These are phyloP conservation scores for Gonapodya prolifera DNA, from an alignment of 192 early-diverging fungal genomes.

Conservation along the genomic window DNA sequence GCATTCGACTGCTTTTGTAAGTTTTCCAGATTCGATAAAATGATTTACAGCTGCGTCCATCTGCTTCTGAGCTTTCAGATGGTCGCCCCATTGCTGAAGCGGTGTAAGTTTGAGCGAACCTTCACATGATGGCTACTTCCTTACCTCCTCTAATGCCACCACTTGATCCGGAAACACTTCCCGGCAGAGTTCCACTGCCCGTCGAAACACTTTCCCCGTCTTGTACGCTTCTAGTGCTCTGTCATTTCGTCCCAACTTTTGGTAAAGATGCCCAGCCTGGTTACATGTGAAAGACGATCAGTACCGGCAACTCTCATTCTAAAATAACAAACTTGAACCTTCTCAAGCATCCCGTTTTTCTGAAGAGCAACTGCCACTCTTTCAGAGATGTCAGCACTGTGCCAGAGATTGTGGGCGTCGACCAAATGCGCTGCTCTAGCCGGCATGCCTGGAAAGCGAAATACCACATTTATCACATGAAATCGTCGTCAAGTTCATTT, in stretches of 20 bases:
- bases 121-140: background rate
- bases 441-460: conserved; percentile 27
- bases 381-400: conserved; percentile 39
- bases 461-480: background rate
- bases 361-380: conserved; percentile 36
- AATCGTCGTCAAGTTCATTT: background rate
- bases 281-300: background rate
- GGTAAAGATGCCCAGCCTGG: conserved; percentile 43
- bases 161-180: conserved; percentile 37
- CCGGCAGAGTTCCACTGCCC: conserved; percentile 41
- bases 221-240: conserved; percentile 45
- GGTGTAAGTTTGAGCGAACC: background rate
- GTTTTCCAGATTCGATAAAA: conserved; percentile 48
- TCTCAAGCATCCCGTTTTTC: conserved; percentile 41
- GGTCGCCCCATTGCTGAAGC: conserved; percentile 43
- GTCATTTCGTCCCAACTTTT: conserved; percentile 37
- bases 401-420: conserved; percentile 19
- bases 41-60: conserved; percentile 55
- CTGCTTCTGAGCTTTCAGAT: conserved; percentile 44
- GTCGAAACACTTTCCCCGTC: conserved; percentile 41
- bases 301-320: background rate
- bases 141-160: conserved; percentile 40
- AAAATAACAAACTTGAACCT: conserved; percentile 15
- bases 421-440: conserved; percentile 34
- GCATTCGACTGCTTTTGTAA: conserved; percentile 41